Percentiles rank a stretch among this genome's conserved stretches.
phyloP scores from a whole-genome alignment of 768 basidiomycete genomes.

The Leucocoprinus birnbaumii region DNA sequence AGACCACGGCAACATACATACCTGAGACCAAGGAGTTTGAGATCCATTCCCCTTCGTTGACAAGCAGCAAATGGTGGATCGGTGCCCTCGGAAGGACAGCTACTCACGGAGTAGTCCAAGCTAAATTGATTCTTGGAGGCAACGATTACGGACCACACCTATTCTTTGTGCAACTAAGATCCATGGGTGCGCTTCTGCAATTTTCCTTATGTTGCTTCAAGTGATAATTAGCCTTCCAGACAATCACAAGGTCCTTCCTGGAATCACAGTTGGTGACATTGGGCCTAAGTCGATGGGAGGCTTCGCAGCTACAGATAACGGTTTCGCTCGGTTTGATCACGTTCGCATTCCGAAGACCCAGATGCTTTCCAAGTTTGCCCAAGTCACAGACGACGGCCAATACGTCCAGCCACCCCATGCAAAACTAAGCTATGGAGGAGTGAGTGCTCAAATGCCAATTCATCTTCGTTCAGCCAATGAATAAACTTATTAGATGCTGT shows the following conservation, averaged over 20 bases:
- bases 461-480: neutral
- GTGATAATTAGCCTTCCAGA: slow-evolving; percentile 31
- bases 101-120: slow-evolving; percentile 75
- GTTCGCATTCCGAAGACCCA: slow-evolving; percentile 65
- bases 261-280: slow-evolving; percentile 68
- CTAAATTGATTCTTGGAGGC: slow-evolving; percentile 62
- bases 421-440: slow-evolving; percentile 75
- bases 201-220: slow-evolving; percentile 4
- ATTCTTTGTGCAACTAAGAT: slow-evolving; percentile 70
- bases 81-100: slow-evolving; percentile 70
- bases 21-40: slow-evolving; percentile 67
- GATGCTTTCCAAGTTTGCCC: slow-evolving; percentile 76
- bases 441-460: slow-evolving; percentile 29
- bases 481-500: slow-evolving; percentile 57
- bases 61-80: slow-evolving; percentile 83
- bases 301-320: slow-evolving; percentile 55
- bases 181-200: slow-evolving; percentile 40
- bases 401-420: slow-evolving; percentile 70
- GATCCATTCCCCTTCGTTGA: slow-evolving; percentile 71
- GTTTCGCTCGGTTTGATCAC: slow-evolving; percentile 63
- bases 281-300: slow-evolving; percentile 60
- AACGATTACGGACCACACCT: slow-evolving; percentile 69
- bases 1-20: slow-evolving; percentile 78
- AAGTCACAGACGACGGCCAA: slow-evolving; percentile 59
- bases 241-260: slow-evolving; percentile 56